Evolutionary conservation across 805 yeast species (phyloP).

Genomic region (Ogataea henricii): DNA sequence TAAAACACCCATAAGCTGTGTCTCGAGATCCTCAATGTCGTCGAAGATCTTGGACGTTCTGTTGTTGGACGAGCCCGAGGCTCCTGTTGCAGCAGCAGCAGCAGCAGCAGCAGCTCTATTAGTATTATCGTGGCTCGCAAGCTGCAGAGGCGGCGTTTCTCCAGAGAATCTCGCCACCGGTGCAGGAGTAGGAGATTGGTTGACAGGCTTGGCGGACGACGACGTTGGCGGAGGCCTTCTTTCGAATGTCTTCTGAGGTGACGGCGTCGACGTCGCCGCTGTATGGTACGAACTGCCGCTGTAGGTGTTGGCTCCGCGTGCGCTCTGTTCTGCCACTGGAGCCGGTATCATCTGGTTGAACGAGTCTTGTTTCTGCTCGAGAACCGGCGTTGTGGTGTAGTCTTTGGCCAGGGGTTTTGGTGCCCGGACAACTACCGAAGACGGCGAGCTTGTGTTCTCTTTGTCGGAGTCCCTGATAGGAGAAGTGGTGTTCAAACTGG

Average conservation of each 20-base stretch:
- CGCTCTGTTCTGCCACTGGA: not conserved
- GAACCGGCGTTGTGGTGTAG: not conserved
- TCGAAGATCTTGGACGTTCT: conserved; percentile 30
- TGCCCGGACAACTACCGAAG: not conserved
- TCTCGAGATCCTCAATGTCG: conserved; percentile 32
- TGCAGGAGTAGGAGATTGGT: conserved; percentile 3
- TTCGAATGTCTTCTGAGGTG: conserved; percentile 8
- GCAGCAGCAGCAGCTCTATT: no score
- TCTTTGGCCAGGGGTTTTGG: conserved; percentile 2
- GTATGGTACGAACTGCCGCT: conserved; percentile 14
- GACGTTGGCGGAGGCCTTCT: conserved; percentile 11
- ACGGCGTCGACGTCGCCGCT: conserved; percentile 10
- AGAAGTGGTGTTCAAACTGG: conserved; percentile 1
- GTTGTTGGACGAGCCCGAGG: conserved; percentile 2
- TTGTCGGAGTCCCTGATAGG: conserved; percentile 4
- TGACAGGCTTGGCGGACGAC: not conserved
- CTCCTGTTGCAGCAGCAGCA: no score
- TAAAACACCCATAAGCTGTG: conserved; percentile 29
- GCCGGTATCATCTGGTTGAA: not conserved
- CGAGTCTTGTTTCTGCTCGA: not conserved
- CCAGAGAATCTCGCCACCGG: not conserved
- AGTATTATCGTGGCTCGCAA: no score
- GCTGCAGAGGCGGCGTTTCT: not conserved
- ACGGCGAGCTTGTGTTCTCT: not conserved
- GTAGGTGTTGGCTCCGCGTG: conserved; percentile 6